Conservation (phyloP, 768 basidiomycete species). For the Lyophyllum decastes region DNA sequence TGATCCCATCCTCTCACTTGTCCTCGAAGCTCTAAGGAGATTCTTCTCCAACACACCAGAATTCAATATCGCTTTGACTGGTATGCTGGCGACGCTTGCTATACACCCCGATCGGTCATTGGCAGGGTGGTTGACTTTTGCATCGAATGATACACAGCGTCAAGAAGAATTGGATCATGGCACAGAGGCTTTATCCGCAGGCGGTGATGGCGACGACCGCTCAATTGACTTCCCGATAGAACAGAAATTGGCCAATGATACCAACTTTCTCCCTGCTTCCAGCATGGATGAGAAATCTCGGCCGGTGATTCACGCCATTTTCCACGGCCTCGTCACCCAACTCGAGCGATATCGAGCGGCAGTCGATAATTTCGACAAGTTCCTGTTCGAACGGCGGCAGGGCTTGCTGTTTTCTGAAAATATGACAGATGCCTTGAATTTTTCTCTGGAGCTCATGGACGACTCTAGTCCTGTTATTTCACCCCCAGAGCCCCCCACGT, state of each 20-base stretch:
- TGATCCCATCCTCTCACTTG: conserved; percentile 69
- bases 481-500: conserved; percentile 31
- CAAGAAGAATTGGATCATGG: conserved; percentile 12
- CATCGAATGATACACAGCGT: conserved; percentile 38
- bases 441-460: conserved; percentile 65
- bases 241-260: conserved; percentile 59
- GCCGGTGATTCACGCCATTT: conserved; percentile 80
- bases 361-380: conserved; percentile 82
- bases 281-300: conserved; percentile 71
- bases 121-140: conserved; percentile 86
- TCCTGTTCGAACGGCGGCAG: conserved; percentile 81
- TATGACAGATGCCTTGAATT: conserved; percentile 82
- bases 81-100: conserved; percentile 76
- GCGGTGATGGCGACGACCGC: conserved; percentile 73
- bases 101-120: conserved; percentile 85
- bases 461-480: conserved; percentile 34
- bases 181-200: conserved; percentile 22
- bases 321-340: conserved; percentile 79
- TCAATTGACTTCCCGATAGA: conserved; percentile 80
- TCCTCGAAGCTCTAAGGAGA: conserved; percentile 69
- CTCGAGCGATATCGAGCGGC: conserved; percentile 77
- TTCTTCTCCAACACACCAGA: conserved; percentile 90
- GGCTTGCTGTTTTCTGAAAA: conserved; percentile 92
- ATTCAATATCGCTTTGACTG: conserved; percentile 86
- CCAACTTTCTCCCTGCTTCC: conserved; percentile 61